Evolutionary conservation across 2,329 filamentous ascomycete genomes (phyloP).

Genomic region (Penicillium sp.): DNA sequence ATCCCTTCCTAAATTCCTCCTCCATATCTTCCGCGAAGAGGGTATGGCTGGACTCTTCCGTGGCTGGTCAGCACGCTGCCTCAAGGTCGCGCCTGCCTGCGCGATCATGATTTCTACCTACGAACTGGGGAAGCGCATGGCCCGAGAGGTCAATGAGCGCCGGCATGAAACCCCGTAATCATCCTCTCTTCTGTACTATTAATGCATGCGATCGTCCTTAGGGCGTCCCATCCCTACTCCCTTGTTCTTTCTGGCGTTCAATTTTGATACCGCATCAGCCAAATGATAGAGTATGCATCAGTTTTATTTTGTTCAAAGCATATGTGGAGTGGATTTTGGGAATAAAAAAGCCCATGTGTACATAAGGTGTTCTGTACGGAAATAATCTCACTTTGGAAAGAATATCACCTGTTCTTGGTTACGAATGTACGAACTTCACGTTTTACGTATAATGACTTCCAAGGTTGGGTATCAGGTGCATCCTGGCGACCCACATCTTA

Average conservation of each 20-base stretch:
- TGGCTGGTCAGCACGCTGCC: constrained; percentile 85
- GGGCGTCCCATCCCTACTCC: constrained; percentile 15
- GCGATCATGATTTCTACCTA: constrained; percentile 99
- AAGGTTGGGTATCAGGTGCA: no score
- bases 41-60: constrained; percentile 79
- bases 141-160: constrained; percentile 69
- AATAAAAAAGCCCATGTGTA: constrained; percentile 6
- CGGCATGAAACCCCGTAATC: constrained; percentile 31
- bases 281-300: constrained; percentile 24
- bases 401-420: not conserved
- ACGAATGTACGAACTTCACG: no score
- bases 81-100: constrained; percentile 94
- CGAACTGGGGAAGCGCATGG: constrained; percentile 89
- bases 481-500: no score
- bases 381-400: constrained; percentile 3
- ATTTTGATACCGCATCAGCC: constrained; percentile 25
- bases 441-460: no score
- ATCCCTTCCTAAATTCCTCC: constrained; percentile 78
- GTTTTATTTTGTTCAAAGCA: constrained; percentile 3
- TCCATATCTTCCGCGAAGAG: constrained; percentile 86
- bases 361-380: constrained; percentile 13
- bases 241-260: constrained; percentile 17
- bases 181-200: constrained; percentile 15
- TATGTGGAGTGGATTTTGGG: constrained; percentile 10
- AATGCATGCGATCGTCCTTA: constrained; percentile 14